A percentile compares a stretch with the other conserved stretches of the same genome.
Evolutionary conservation across 495 filamentous ascomycete genomes (phyloP).

Genomic region (Trichoderma reesei): DNA sequence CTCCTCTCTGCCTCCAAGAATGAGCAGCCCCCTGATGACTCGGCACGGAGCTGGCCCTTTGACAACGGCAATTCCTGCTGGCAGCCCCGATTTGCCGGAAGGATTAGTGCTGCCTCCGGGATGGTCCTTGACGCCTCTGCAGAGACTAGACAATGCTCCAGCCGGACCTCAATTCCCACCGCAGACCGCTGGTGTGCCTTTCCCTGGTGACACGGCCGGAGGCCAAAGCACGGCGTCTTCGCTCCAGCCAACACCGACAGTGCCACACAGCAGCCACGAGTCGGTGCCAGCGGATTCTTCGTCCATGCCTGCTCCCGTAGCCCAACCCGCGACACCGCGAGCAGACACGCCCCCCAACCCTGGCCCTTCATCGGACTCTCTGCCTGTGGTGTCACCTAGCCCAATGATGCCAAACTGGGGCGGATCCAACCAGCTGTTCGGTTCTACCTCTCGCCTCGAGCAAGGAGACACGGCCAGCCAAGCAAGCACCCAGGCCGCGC

Average conservation of each 20-base stretch:
- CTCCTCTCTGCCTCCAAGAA: slow-evolving; percentile 16
- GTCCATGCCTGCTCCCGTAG: not conserved
- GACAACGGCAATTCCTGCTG: slow-evolving; percentile 45
- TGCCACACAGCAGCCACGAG: not conserved
- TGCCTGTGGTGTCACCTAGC: slow-evolving; percentile 28
- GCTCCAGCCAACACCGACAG: not conserved
- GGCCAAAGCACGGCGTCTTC: not conserved
- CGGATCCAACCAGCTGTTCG: slow-evolving; percentile 28
- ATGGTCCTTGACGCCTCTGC: slow-evolving; percentile 64
- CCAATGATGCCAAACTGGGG: slow-evolving; percentile 37
- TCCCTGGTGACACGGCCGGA: slow-evolving; percentile 10
- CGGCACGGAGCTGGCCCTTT: slow-evolving; percentile 32
- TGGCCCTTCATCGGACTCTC: slow-evolving; percentile 13
- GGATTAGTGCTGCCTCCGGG: slow-evolving; percentile 65
- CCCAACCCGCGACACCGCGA: not conserved
- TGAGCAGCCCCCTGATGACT: slow-evolving; percentile 27
- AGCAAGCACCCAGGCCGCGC: slow-evolving; percentile 11
- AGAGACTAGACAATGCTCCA: slow-evolving; percentile 22
- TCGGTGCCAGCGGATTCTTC: not conserved
- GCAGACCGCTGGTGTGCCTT: slow-evolving; percentile 13
- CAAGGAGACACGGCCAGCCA: slow-evolving; percentile 12
- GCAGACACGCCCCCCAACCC: not conserved
- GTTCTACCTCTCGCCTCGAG: slow-evolving; percentile 15
- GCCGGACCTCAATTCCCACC: slow-evolving; percentile 12
- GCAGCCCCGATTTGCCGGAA: slow-evolving; percentile 59